phyloP scores from a whole-genome alignment of 495 filamentous ascomycete genomes.

The Aspergillus funiculosus region DNA sequence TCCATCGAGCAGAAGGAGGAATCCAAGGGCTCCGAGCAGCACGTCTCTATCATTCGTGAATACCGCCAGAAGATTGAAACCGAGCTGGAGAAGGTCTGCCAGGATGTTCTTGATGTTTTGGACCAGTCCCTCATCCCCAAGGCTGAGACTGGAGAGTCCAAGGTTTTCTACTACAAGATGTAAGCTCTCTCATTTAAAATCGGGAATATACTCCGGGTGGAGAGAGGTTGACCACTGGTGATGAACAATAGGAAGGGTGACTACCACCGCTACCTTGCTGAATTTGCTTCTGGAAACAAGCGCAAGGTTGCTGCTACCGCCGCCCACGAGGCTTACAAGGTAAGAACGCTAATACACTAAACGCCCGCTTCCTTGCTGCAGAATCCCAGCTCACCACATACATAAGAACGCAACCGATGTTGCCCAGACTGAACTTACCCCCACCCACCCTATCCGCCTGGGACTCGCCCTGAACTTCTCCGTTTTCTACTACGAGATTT shows the following conservation, averaged over 20 bases:
- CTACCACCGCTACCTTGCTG: conserved; percentile 98
- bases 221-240: conserved; percentile 11
- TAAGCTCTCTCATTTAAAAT: conserved; percentile 40
- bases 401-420: conserved; percentile 92
- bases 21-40: conserved; percentile 97
- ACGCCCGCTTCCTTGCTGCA: conserved; percentile 5
- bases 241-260: conserved; percentile 83
- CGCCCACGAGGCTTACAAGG: conserved; percentile 99
- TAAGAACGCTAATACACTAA: conserved; percentile 24
- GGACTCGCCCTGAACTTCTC: conserved; percentile 99
- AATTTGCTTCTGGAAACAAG: conserved; percentile 98
- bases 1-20: conserved; percentile 99
- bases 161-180: conserved; percentile 99
- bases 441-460: conserved; percentile 97
- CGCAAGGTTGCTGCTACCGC: conserved; percentile 94
- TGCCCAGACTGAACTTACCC: conserved; percentile 92
- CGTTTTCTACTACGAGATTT: conserved; percentile 99
- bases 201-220: not conserved
- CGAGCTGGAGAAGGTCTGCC: conserved; percentile 96
- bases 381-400: conserved; percentile 13
- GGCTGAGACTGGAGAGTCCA: conserved; percentile 96
- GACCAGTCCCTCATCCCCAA: conserved; percentile 95
- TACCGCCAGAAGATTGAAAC: conserved; percentile 99
- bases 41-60: conserved; percentile 89
- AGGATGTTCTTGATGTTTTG: conserved; percentile 95